Evolutionary conservation across 1,284 basidiomycete genomes (phyloP), one percentile per base, ranked within the genome.

Genomic region (Phylloporus sp.): DNA sequence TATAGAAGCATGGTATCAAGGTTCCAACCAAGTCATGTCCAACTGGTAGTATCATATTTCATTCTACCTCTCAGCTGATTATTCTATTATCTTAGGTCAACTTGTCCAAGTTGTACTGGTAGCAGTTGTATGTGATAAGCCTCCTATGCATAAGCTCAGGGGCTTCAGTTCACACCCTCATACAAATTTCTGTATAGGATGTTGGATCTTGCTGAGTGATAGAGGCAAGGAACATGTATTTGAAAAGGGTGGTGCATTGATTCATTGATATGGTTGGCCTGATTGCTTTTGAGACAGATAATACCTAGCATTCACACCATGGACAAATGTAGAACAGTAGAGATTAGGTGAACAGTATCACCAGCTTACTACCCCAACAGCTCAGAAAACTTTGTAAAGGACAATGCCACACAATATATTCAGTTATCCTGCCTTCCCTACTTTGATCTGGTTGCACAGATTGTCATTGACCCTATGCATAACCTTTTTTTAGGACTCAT

Each of bases 91-190:
- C n/a, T 53, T 29, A 53, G 52, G 52, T 27, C 27, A 15, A 53
- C 52, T 53, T 29, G 52, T 53, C 27, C 25, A 15, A 11, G 45
- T 57, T 15, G 27, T 0, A 14, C 69, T 83, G 0, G 74, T 80
- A 7, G 74, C 73, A 7, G 72, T 82, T 1, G 69, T 80, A 3
- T 82, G 81, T 52, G 78, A 83, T 62, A 81, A 82, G 57, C 81
- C 80, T 0, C 81, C 81, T 1, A 78, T 77, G 1, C 78, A 81
- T 66, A 82, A 82, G 35, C 62, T 57, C 78, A 11, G 80, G 2
- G 65, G 69, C 1, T 70, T 69, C 6, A 27, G 20, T 10, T 70
- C 62, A 5, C 66, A 68, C 12, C 63, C 52, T 3, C 66, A 69
- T 43, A 68, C 53, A 19, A 61, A 55, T 6, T 60, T 65, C 52